These are phyloP conservation scores for Cryptococcus sp. DNA, from an alignment of 1,284 basidiomycete species.

Conservation along the genomic window DNA sequence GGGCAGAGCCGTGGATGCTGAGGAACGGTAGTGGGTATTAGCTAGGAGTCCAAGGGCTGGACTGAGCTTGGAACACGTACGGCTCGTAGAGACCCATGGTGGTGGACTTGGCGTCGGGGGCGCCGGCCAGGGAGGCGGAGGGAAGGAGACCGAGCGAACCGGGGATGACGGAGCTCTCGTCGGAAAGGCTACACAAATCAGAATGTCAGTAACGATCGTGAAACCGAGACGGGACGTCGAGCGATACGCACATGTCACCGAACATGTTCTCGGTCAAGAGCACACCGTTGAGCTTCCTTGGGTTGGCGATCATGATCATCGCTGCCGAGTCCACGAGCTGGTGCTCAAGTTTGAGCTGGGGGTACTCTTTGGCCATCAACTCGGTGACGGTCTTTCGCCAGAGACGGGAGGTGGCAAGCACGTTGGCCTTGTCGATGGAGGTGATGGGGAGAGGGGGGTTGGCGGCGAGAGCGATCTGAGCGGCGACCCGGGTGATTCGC, in stretches of 20 bases:
- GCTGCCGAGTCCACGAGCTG: conserved; percentile 93
- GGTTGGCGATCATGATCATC: conserved; percentile 92
- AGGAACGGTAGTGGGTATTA: neutral
- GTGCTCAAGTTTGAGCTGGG: conserved; percentile 80
- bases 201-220: neutral
- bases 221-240: no score
- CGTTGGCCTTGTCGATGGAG: conserved; percentile 98
- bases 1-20: conserved; percentile 62
- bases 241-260: conserved; percentile 77
- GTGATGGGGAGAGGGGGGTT: conserved; percentile 86
- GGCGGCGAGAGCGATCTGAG: conserved; percentile 78
- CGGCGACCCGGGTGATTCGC: conserved; percentile 93
- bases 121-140: conserved; percentile 83
- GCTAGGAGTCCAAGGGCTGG: neutral
- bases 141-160: conserved; percentile 94
- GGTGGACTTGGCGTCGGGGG: conserved; percentile 67
- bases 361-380: conserved; percentile 76
- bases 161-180: conserved; percentile 95
- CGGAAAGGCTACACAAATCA: conserved; percentile 67
- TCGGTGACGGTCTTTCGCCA: conserved; percentile 92
- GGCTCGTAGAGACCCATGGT: conserved; percentile 93
- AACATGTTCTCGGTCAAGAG: conserved; percentile 93
- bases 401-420: conserved; percentile 87
- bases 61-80: no score
- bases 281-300: conserved; percentile 92